These are phyloP conservation scores for Aspergillus proliferans DNA, from an alignment of 2,329 filamentous ascomycete genomes.

Conservation along the genomic window DNA sequence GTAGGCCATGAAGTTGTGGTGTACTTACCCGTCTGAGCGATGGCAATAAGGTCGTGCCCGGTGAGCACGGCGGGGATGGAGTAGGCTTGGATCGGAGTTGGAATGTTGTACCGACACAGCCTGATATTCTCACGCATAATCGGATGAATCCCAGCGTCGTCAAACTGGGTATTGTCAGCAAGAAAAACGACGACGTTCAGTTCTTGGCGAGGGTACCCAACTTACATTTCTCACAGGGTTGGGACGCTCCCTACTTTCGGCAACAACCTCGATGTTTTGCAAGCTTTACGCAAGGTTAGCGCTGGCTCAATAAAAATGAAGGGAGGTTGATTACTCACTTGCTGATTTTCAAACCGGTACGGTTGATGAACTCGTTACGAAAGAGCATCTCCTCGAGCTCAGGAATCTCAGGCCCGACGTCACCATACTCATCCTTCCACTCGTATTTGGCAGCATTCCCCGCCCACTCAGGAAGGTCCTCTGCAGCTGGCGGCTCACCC, in stretches of 20 bases:
- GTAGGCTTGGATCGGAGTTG: slow-evolving; percentile 85
- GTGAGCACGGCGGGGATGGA: slow-evolving; percentile 71
- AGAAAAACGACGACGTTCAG: background rate
- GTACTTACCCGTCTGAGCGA: slow-evolving; percentile 84
- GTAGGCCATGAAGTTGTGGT: background rate
- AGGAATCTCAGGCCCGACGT: slow-evolving; percentile 66
- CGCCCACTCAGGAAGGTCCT: slow-evolving; percentile 40
- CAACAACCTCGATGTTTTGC: slow-evolving; percentile 44
- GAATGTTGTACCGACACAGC: slow-evolving; percentile 62
- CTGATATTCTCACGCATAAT: slow-evolving; percentile 71
- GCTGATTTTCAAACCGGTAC: slow-evolving; percentile 57
- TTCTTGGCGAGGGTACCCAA: slow-evolving; percentile 4
- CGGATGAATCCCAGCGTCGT: slow-evolving; percentile 77
- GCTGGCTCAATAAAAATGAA: background rate
- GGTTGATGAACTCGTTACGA: slow-evolving; percentile 45
- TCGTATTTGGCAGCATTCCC: slow-evolving; percentile 65
- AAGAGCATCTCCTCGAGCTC: slow-evolving; percentile 75
- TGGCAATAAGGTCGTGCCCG: slow-evolving; percentile 76
- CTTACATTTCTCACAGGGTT: slow-evolving; percentile 47
- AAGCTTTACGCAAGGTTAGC: slow-evolving; percentile 26
- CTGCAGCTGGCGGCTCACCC: background rate
- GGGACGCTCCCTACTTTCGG: slow-evolving; percentile 45
- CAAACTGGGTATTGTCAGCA: slow-evolving; percentile 47
- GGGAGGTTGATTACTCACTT: slow-evolving; percentile 38
- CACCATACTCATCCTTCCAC: slow-evolving; percentile 79